Evolutionary conservation across 495 filamentous ascomycete genomes (phyloP), one percentile per base, ranked within the genome.

Genomic region (Xylaria sp.): DNA sequence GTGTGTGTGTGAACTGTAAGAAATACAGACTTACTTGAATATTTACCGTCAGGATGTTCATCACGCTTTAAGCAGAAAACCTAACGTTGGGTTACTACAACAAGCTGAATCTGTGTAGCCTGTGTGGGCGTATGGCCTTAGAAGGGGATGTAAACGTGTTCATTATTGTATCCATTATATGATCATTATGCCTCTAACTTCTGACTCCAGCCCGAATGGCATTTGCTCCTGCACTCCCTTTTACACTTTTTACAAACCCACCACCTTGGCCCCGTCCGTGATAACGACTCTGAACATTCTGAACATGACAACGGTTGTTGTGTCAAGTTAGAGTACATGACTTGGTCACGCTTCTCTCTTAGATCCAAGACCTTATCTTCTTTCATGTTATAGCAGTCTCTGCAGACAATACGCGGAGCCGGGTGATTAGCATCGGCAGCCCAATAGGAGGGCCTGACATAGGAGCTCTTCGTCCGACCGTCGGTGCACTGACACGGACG

Each of bases 181-280:
- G 26, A 59, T 59, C 14, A 59, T 9, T 11, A 1, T 37, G 1
- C 57, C 57, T 59, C 57, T 37, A 59, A 21, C 19, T 12, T 37
- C 57, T 59, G 57, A 59, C 57, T 59, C 57, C 57, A 59, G 5
- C 24, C 57, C 17, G 33, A 37, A 59, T 59, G 57, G 9, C 57
- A 59, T 7, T 33, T 35, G 3, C n/a, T 21, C 33, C 57, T 37
- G 19, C 57, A 59, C 21, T 59, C 57, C 57, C 21, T 59, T 37
- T 21, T 59, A 37, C 57, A 59, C 9, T 59, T 59, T 21, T 31
- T n/a, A n/a, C 57, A 59, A 59, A 59, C 57, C 57, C 57, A 59
- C 57, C 57, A 59, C 57, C 57, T 37, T 5, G 57, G 57, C 31
- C 57, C 57, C 14, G 31, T 59, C 9, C 57, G 57, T 4, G 57